A percentile compares a stretch with the other conserved stretches of the same genome.
These are phyloP conservation scores for Fusarium luffae DNA, from an alignment of 2,329 filamentous ascomycete genomes.

Conservation along the genomic window DNA sequence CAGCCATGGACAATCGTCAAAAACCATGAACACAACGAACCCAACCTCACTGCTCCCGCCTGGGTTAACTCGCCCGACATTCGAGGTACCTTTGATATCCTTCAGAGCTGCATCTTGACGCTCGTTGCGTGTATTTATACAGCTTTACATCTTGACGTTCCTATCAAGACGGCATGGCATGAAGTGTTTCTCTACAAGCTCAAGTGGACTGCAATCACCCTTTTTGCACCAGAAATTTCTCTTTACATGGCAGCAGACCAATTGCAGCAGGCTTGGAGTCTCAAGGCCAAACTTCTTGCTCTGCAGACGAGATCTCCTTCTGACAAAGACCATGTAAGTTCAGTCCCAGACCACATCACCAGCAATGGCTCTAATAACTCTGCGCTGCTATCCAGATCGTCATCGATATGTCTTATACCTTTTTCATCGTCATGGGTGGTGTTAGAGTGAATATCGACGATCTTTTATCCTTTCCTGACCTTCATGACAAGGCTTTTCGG, in stretches of 20 bases:
- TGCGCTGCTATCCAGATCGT: background rate
- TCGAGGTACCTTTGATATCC: slow-evolving; percentile 35
- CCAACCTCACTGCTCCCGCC: background rate
- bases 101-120: slow-evolving; percentile 51
- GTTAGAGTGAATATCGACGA: slow-evolving; percentile 33
- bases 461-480: slow-evolving; percentile 6
- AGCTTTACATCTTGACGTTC: slow-evolving; percentile 54
- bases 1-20: background rate
- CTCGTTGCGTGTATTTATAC: slow-evolving; percentile 52
- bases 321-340: background rate
- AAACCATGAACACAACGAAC: accelerated
- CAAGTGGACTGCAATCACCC: slow-evolving; percentile 46
- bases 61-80: slow-evolving; percentile 6
- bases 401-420: slow-evolving; percentile 40
- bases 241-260: slow-evolving; percentile 41
- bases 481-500: background rate
- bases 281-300: background rate
- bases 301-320: background rate
- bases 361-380: background rate
- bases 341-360: background rate
- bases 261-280: slow-evolving; percentile 19
- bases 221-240: slow-evolving; percentile 50
- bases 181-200: slow-evolving; percentile 32
- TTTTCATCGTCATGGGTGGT: slow-evolving; percentile 49
- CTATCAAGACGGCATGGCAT: slow-evolving; percentile 18